Evolutionary conservation across 106 monocot genomes (phyloP), one percentile per base, ranked within the genome.

Genomic region (Phalaenopsis aphrodite): DNA sequence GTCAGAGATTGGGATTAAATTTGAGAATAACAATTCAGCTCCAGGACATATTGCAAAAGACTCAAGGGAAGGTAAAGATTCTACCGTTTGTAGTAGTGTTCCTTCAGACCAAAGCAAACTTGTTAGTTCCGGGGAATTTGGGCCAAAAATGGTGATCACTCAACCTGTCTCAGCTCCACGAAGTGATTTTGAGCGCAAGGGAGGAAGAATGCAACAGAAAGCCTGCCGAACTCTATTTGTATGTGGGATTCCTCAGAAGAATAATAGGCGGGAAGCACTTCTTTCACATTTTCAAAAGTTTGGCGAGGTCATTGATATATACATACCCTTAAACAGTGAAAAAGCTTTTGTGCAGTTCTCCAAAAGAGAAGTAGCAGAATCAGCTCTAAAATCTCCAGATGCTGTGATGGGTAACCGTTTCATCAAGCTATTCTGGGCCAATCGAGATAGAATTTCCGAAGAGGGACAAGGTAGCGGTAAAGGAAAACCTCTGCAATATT

Each of bases 381-480:
- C 94, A 68, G 98, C 98, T 71, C 88, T 98, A 24, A 86, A 85
- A 74, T 89, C 98, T 41, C 94, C 98, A 78, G 98, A 98, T 83
- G 98, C 98, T 82, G 91, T 98, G 41, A 98, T 98, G 98, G 98
- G 98, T 49, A 98, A 98, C 82, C 92, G 98, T 36, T 98, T 98
- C 74, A 98, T 98, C 69, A 94, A 89, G 80, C 79, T 98, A 36
- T 98, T 87, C 81, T 98, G 98, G 98, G 98, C 98, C n/a, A 94
- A 94, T 79, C 81, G 94, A 69, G 98, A 98, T 83, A 92, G 90
- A 71, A 79, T 94, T 84, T 43, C 66, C 79, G 91, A 88, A 80
- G 90, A 86, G 68, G 83, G 83, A 74, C 82, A 82, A 77, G 52
- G 67, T 67, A 83, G 56, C 55, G 75, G 41, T 0, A 17, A 68